Conservation (phyloP, 2,329 filamentous ascomycete species). For the Diplodia seriata region DNA sequence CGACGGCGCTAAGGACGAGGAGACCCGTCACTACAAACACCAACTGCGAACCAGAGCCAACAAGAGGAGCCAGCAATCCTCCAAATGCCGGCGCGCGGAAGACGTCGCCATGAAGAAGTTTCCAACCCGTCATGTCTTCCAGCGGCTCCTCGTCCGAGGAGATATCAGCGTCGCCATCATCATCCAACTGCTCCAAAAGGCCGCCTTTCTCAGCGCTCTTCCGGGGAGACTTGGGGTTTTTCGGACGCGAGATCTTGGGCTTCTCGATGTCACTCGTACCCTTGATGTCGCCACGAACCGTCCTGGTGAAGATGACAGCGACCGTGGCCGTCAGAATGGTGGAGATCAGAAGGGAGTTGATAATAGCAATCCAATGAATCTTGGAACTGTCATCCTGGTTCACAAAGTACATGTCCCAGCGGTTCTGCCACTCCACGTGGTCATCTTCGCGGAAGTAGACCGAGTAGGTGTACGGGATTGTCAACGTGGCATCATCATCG, state of each 20-base stretch:
- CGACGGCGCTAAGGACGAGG: conserved; percentile 74
- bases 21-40: conserved; percentile 81
- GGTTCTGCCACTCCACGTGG: conserved; percentile 78
- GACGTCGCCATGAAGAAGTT: conserved; percentile 85
- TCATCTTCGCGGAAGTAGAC: conserved; percentile 88
- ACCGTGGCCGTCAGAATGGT: conserved; percentile 79
- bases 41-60: conserved; percentile 86
- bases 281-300: conserved; percentile 79
- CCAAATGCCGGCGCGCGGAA: conserved; percentile 77
- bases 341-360: conserved; percentile 86
- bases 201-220: conserved; percentile 59
- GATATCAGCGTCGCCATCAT: conserved; percentile 62
- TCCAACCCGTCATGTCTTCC: conserved; percentile 88
- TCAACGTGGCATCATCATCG: conserved; percentile 70
- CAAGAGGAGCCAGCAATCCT: conserved; percentile 76
- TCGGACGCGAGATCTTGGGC: conserved; percentile 60
- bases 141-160: conserved; percentile 74
- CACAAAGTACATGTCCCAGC: conserved; percentile 90
- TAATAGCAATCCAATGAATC: conserved; percentile 86
- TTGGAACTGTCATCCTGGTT: conserved; percentile 82
- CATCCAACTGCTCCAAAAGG: conserved; percentile 67
- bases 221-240: conserved; percentile 54
- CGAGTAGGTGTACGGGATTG: conserved; percentile 85
- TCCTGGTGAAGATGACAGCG: conserved; percentile 80
- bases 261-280: conserved; percentile 71